Percentiles rank a stretch among this genome's conserved stretches.
phyloP scores from a whole-genome alignment of 23 red algal species.

The Rhodosorus marinus region DNA sequence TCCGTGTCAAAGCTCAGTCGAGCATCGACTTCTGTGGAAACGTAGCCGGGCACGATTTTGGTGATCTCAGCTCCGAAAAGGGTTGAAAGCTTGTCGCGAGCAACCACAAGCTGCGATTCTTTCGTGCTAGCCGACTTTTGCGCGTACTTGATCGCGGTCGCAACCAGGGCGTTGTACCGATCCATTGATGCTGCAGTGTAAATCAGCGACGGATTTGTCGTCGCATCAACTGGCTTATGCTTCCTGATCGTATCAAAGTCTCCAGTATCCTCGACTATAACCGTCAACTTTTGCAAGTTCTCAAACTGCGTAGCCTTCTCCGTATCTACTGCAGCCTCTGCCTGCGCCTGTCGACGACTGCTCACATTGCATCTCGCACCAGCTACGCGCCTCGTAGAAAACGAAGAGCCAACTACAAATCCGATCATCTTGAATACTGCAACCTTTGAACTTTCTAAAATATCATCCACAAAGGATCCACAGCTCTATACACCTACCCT shows the following conservation, averaged over 20 bases:
- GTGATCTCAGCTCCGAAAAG: constrained; percentile 54
- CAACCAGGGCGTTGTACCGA: constrained; percentile 29
- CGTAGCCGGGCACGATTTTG: constrained; percentile 35
- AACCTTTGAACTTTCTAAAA: too few species aligned
- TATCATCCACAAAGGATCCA: too few species aligned
- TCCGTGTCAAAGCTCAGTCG: constrained; percentile 54
- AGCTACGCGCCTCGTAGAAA: too few species aligned
- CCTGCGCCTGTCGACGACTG: too few species aligned
- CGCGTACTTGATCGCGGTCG: constrained; percentile 36
- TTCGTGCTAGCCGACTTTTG: constrained; percentile 1
- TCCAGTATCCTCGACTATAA: constrained; percentile 70
- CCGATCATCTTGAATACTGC: too few species aligned
- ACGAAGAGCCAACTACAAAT: too few species aligned
- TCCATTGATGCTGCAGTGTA: constrained; percentile 21
- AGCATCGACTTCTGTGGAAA: constrained; percentile 69
- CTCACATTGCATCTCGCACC: too few species aligned
- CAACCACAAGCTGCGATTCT: constrained; percentile 6
- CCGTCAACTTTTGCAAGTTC: constrained; percentile 13
- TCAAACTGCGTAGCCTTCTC: constrained; percentile 31
- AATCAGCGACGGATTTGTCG: constrained; percentile 69
- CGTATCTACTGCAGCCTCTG: too few species aligned
- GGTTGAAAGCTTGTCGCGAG: constrained; percentile 45
- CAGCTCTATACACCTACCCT: too few species aligned
- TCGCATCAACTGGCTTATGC: constrained; percentile 27
- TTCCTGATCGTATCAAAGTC: constrained; percentile 37